A percentile compares a stretch with the other conserved stretches of the same genome.
Conservation (phyloP, 208 protist genomes). For the Trypanosoma scelopori region DNA sequence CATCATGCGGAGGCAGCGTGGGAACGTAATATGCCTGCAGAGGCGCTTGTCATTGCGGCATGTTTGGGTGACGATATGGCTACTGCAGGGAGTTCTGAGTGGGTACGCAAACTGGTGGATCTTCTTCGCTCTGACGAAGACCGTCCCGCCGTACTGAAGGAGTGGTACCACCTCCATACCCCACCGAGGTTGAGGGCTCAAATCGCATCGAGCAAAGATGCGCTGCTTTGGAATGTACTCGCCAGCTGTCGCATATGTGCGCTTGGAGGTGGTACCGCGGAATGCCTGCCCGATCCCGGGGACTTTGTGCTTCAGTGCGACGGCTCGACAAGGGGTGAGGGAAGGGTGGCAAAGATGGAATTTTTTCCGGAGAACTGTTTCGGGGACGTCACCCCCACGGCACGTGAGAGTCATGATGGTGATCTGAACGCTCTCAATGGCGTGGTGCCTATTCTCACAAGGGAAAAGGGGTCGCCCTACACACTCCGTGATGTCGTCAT, state of each 20-base stretch:
- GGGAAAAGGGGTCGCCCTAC: constrained; percentile 26
- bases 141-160: constrained; percentile 45
- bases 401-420: background rate
- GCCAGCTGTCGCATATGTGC: constrained; percentile 62
- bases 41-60: constrained; percentile 62
- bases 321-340: background rate
- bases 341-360: constrained; percentile 22
- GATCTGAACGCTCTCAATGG: background rate
- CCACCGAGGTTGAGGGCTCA: constrained; percentile 31
- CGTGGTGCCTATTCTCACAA: constrained; percentile 25
- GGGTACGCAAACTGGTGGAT: constrained; percentile 31
- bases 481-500: constrained; percentile 32
- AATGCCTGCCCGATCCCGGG: constrained; percentile 38
- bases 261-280: constrained; percentile 19
- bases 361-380: constrained; percentile 20
- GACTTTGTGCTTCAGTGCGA: constrained; percentile 52
- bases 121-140: constrained; percentile 52
- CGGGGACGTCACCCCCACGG: constrained; percentile 12
- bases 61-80: constrained; percentile 27
- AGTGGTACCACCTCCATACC: constrained; percentile 46
- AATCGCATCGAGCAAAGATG: constrained; percentile 32
- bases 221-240: constrained; percentile 75
- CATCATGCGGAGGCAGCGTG: constrained; percentile 69
- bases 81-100: constrained; percentile 4
- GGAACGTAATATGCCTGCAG: constrained; percentile 36